Base-by-base conservation (phyloP, 1,284 basidiomycete species). In the Ceratobasidium sp. region DNA sequence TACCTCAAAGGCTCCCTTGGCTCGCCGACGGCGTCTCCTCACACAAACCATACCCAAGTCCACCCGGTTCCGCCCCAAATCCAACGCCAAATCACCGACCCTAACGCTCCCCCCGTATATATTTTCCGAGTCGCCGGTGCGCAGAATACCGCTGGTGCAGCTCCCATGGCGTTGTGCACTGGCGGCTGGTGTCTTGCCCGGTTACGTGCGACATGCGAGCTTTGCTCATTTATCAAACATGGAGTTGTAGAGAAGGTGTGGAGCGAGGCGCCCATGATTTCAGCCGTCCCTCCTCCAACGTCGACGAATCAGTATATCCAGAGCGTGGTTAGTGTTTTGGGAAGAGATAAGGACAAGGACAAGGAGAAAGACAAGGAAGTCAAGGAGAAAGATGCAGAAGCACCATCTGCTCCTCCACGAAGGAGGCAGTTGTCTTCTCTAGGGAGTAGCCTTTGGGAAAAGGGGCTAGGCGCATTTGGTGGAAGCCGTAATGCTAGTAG, bases 141-240 rank as follows among this genome's bases (percentile, higher is more conserved):
- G 14, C 50, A 72, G 58, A 18, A 39, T 2, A 28, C 32, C 39
- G 23, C 43, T 60, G 65, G 64, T 18, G 50, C 64, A 12, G 64
- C 64, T 75, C 83, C 83, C n/a, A 92, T 95, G 80, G 90, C 92
- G 1, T 82, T 96, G 9, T 93, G 93, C 78, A 82, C 85, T 26
- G 87, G 86, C 58, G 88, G 90, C 14, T 95, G 93, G 88, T 95
- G 93, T 78, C 83, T 95, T 10, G 79, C 85, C 1, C 86, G 94
- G 6, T 82, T 97, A 21, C 87, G 95, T 12, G 86, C 91, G n/a
- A 94, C 94, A n/a, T 97, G 95, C 80, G 92, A 92, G 10, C 83
- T 97, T 28, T 97, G 96, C 94, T 89, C 92, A 23, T 97, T 94
- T 78, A 87, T 97, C 46, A 88, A 94, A 34, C 89, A 87, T 0